Evolutionary conservation across 331 rosid genomes (phyloP), one percentile per base, ranked within the genome.

Genomic region (Quercus phellos): DNA sequence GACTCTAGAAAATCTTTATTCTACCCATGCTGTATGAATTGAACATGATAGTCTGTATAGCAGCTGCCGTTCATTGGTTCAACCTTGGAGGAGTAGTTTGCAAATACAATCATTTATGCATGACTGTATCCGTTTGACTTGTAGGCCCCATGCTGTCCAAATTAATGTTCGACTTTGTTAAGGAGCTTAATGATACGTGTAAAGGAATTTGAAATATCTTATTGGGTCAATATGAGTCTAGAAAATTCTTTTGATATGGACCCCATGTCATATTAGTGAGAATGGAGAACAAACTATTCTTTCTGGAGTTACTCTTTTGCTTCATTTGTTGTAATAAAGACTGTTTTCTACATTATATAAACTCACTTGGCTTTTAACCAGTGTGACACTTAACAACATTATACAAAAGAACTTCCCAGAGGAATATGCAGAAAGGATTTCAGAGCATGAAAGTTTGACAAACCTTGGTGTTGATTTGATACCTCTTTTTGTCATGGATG

Each of bases 401-500:
- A 90, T 95, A 83, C 90, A 90, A 81, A 95, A 87, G 94, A 95
- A 86, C 86, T 95, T 93, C 79, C 89, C 99, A 0, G 97, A 91
- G 84, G 98, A 95, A 79, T 95, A 90, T 84, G 90, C 94, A 56
- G 98, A 89, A 91, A 88, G 99, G 86, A 91, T 85, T 86, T 83
- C 85, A 83, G 99, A 95, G 81, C 83, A 90, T 72, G 94, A 90
- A 21, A 87, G 84, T 80, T 81, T 90, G 88, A 85, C 85, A 70
- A 89, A 83, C 71, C 55, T 73, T 68, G 97, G 94, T 66, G 92
- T 84, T 51, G 98, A 95, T 85, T 85, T 90, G 84, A 82, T 95
- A 75, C 99, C 99, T 76, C 99, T 95, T 63, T 95, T 95, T 90
- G 99, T 95, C 84, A 95, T 95, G 99, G 99, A 95, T 85, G 98